A percentile compares a stretch with the other conserved stretches of the same genome.
phyloP scores from a whole-genome alignment of 2,329 filamentous ascomycete species.

The Hirsutella thompsonii region DNA sequence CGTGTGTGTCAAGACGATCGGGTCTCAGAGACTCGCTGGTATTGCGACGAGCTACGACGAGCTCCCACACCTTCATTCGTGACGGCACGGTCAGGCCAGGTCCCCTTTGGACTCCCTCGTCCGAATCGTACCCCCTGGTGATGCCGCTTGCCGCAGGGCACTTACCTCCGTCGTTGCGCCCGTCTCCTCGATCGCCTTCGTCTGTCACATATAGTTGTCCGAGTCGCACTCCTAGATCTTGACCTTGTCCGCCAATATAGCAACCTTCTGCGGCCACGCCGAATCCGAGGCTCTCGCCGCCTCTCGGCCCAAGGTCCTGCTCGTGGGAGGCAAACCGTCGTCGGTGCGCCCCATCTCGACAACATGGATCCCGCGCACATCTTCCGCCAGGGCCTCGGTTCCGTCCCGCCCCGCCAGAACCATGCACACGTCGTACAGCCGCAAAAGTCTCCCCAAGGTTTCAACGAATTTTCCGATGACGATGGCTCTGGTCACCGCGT shows the following conservation, averaged over 20 bases:
- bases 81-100: too few species aligned
- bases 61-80: too few species aligned
- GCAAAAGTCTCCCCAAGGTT: slow-evolving; percentile 14
- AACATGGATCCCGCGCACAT: slow-evolving; percentile 49
- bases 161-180: not conserved
- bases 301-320: not conserved
- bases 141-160: not conserved
- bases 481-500: slow-evolving; percentile 47
- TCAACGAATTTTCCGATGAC: slow-evolving; percentile 31
- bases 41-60: too few species aligned
- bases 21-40: too few species aligned
- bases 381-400: slow-evolving; percentile 44
- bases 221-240: not conserved
- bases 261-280: not conserved
- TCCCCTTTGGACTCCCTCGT: not conserved
- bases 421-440: slow-evolving; percentile 18
- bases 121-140: not conserved
- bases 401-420: slow-evolving; percentile 25
- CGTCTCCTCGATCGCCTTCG: not conserved
- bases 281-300: not conserved
- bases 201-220: not conserved
- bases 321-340: too few species aligned
- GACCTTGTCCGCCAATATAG: not conserved
- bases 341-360: too few species aligned
- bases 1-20: too few species aligned